A percentile compares a stretch with the other conserved stretches of the same genome.
These are phyloP conservation scores for Phaeophleospora eucalypticola DNA, from an alignment of 2,329 filamentous ascomycete species.

Conservation along the genomic window DNA sequence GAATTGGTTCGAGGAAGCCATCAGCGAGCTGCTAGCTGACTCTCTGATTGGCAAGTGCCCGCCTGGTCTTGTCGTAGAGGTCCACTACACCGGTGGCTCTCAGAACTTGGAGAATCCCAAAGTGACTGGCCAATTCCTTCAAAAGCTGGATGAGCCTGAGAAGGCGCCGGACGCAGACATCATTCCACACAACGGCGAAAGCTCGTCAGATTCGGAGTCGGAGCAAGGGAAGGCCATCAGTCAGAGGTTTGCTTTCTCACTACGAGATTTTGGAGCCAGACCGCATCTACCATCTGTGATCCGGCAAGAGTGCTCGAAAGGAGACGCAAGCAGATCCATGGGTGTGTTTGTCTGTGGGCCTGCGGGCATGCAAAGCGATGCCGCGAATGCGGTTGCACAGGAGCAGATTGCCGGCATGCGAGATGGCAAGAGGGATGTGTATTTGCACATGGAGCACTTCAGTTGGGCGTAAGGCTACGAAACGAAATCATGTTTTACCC, in stretches of 20 bases:
- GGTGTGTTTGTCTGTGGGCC: slow-evolving; percentile 45
- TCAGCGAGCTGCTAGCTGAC: slow-evolving; percentile 20
- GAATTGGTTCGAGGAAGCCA: slow-evolving; percentile 35
- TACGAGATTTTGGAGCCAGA: slow-evolving; percentile 17
- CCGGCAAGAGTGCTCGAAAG: slow-evolving; percentile 21
- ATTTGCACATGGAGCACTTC: slow-evolving; percentile 49
- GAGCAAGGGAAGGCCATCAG: slow-evolving; percentile 12
- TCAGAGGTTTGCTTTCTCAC: slow-evolving; percentile 1
- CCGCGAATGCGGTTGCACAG: slow-evolving; percentile 45
- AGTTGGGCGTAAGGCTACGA: slow-evolving; percentile 33
- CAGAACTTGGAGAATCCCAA: slow-evolving; percentile 2
- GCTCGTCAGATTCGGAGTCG: slow-evolving; percentile 6
- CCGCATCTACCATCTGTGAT: slow-evolving; percentile 32
- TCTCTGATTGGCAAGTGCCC: slow-evolving; percentile 15
- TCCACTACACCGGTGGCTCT: slow-evolving; percentile 20
- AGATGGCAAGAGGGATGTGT: slow-evolving; percentile 33
- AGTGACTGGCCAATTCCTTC: slow-evolving; percentile 11
- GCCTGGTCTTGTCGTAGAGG: slow-evolving; percentile 15
- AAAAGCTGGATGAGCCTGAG: slow-evolving; percentile 13
- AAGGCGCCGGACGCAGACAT: slow-evolving; percentile 10
- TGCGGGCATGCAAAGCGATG: slow-evolving; percentile 45
- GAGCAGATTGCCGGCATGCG: slow-evolving; percentile 39
- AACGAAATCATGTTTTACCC: background rate
- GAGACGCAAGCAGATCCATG: slow-evolving; percentile 19
- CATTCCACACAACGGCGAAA: background rate